Conservation (phyloP, 2,329 filamentous ascomycete genomes). For the Alternaria sp. region DNA sequence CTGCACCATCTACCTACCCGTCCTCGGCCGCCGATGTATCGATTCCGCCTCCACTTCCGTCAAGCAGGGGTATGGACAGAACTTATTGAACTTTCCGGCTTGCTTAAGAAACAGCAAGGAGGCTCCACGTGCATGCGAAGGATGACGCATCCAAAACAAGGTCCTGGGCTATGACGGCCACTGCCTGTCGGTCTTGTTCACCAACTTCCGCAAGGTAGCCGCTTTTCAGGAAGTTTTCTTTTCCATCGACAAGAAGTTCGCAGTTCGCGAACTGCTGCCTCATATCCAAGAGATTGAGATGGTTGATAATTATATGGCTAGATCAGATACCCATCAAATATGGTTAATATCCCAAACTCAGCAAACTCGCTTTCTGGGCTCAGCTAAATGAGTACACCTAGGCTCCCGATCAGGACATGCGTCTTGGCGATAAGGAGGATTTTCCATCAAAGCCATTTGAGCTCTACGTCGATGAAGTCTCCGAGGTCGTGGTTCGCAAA, state of each 20-base stretch:
- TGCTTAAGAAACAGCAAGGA: background rate
- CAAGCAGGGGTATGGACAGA: slow-evolving; percentile 31
- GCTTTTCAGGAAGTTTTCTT: background rate
- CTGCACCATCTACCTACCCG: slow-evolving; percentile 28
- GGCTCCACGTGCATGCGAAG: background rate
- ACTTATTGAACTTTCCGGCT: background rate
- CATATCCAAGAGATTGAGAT: background rate
- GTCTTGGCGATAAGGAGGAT: background rate
- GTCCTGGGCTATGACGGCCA: background rate
- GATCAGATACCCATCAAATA: no score
- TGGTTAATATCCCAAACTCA: background rate
- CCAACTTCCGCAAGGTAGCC: background rate
- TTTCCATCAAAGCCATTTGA: background rate
- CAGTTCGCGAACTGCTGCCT: background rate
- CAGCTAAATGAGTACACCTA: background rate
- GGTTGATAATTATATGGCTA: background rate
- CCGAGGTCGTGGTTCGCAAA: background rate
- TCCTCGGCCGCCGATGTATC: slow-evolving; percentile 13
- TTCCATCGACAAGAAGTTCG: background rate
- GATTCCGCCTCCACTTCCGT: slow-evolving; percentile 26
- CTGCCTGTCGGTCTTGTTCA: no score
- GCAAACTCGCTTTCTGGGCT: background rate
- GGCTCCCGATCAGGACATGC: background rate
- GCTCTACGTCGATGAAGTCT: background rate
- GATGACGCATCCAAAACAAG: background rate